Evolutionary conservation across 495 filamentous ascomycete genomes (phyloP), one percentile per base, ranked within the genome.

Genomic region (Neurospora discreta): DNA sequence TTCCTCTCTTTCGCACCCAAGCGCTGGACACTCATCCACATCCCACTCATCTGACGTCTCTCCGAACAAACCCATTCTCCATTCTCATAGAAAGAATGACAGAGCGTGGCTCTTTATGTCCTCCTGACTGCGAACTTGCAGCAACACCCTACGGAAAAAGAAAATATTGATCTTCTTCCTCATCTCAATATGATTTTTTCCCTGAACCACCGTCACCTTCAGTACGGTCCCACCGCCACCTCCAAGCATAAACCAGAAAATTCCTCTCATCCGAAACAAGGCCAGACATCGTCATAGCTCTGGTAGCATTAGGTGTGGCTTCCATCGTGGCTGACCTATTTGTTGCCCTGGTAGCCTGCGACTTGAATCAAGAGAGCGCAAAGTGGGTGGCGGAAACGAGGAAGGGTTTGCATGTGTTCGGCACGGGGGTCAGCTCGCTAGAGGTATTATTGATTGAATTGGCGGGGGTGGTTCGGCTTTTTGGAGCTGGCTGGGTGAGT

Each of bases 371-470:
- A 11, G 71, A 82, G 68, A 74, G 78, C 9, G 78, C 79, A 46
- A 71, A 75, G 6, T 82, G 79, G 75, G 80, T 83, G 26, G 74
- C 78, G 18, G 69, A 74, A 7, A 81, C 83, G 6, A 77, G 80
- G 41, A 78, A 85, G 33, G 80, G 78, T 2, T 41, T 78, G 70
- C 75, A 71, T 39, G 1, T 70, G 20, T 76, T 84, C 68, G 81
- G 84, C 39, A 75, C 90, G 23, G 78, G 85, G 3, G 87, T 91
- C 75, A 87, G 85, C 38, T 87, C 83, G 71, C 73, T 90, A n/a
- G n/a, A n/a, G n/a, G n/a, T n/a, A 36, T 92, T 91, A 73, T 80
- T 91, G 80, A 75, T 83, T 3, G 89, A 91, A 76, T 81, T 91
- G 79, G 30, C 84, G 42, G 76, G 85, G n/a, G 82, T 82, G 18